These are phyloP conservation scores for Penicillium simplicissimum DNA, from an alignment of 495 filamentous ascomycete genomes.

Conservation along the genomic window DNA sequence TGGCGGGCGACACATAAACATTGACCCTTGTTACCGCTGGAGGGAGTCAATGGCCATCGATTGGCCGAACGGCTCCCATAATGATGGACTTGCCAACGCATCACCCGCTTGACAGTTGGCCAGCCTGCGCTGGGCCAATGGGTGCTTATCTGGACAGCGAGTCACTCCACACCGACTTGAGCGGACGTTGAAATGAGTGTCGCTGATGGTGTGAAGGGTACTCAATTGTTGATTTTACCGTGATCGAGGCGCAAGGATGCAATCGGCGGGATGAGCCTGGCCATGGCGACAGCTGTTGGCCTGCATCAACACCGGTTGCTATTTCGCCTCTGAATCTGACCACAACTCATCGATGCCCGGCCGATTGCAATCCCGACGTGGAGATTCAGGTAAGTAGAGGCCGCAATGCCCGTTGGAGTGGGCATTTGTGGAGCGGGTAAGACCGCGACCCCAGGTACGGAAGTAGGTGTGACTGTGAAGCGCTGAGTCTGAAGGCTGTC, in stretches of 20 bases:
- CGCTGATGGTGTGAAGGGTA: not conserved
- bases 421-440: constrained; percentile 5
- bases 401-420: not conserved
- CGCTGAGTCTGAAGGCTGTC: not conserved
- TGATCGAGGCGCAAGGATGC: not conserved
- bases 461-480: not conserved
- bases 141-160: not conserved
- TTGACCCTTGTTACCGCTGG: constrained; percentile 9
- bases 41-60: constrained; percentile 8
- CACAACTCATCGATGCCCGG: not conserved
- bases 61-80: constrained; percentile 13
- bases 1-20: not conserved
- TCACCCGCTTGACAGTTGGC: constrained; percentile 27
- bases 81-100: constrained; percentile 22
- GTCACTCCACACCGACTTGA: constrained; percentile 15
- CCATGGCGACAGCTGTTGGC: not conserved
- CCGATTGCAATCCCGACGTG: constrained; percentile 2
- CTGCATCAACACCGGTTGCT: not conserved
- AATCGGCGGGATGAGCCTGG: not conserved
- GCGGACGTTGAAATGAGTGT: not conserved
- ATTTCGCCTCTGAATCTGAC: not conserved
- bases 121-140: constrained; percentile 17
- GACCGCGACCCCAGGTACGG: not conserved
- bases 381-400: not conserved
- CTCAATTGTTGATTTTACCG: not conserved